phyloP scores from a whole-genome alignment of 495 filamentous ascomycete species.

The Pseudoneurospora amorphoporcata region DNA sequence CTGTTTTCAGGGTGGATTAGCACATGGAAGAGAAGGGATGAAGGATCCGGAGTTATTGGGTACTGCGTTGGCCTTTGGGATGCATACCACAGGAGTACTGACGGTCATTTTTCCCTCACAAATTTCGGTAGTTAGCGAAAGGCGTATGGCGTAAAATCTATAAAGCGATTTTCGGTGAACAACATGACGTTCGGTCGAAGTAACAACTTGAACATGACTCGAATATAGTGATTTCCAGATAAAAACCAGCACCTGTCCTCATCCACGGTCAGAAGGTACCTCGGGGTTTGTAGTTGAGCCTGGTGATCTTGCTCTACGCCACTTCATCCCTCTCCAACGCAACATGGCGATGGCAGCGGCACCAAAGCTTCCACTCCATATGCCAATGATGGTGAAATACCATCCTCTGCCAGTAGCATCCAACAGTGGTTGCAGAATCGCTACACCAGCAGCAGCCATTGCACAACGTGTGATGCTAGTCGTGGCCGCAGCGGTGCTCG shows the following conservation, averaged over 20 bases:
- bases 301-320: no score
- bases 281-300: no score
- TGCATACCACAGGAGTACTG: background rate
- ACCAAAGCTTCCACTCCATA: background rate
- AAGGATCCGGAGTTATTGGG: background rate
- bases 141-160: background rate
- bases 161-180: no score
- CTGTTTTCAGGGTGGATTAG: background rate
- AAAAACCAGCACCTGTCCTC: no score
- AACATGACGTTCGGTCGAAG: no score
- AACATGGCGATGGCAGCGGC: no score
- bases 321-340: no score
- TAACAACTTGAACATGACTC: no score
- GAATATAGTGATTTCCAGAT: no score
- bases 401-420: conserved; percentile 12
- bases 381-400: conserved; percentile 14
- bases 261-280: no score
- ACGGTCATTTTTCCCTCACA: background rate
- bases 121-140: background rate
- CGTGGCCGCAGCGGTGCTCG: conserved; percentile 15
- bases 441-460: conserved; percentile 9
- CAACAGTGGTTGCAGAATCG: conserved; percentile 14
- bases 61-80: background rate
- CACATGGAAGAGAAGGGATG: background rate
- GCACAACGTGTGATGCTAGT: conserved; percentile 12